phyloP scores from a whole-genome alignment of 495 filamentous ascomycete genomes.

The Beverwykella pulmonaria region DNA sequence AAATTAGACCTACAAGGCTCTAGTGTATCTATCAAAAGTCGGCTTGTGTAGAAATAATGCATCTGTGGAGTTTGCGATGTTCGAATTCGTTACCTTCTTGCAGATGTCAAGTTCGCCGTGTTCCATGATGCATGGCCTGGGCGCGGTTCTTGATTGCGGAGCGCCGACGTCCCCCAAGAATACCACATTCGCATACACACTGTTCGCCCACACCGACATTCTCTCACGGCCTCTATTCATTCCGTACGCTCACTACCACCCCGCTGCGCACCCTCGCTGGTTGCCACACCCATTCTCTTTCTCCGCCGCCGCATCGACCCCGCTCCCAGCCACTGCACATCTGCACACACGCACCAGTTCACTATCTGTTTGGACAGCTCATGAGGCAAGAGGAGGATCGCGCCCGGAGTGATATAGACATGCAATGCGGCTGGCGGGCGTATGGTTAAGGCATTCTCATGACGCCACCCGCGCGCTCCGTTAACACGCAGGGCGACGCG shows the following conservation, averaged over 20 bases:
- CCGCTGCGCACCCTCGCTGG: slow-evolving; percentile 7
- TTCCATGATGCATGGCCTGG: slow-evolving; percentile 7
- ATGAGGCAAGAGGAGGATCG: slow-evolving; percentile 29
- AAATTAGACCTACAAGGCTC: background rate
- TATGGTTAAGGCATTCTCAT: slow-evolving; percentile 42
- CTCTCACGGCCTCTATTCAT: slow-evolving; percentile 9
- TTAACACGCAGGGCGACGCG: slow-evolving; percentile 37
- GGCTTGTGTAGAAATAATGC: background rate
- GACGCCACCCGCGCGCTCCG: slow-evolving; percentile 41
- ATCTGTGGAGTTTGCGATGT: background rate
- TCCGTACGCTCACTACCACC: slow-evolving; percentile 25
- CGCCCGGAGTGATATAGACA: slow-evolving; percentile 25
- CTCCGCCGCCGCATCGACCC: slow-evolving; percentile 12
- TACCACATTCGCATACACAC: background rate
- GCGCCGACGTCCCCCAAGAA: slow-evolving; percentile 2
- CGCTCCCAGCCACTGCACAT: slow-evolving; percentile 17
- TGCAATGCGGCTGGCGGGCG: slow-evolving; percentile 38
- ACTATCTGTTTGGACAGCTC: slow-evolving; percentile 6
- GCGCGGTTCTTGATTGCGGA: background rate
- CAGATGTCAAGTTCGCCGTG: background rate
- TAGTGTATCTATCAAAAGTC: background rate
- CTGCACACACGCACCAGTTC: background rate
- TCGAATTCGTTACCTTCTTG: background rate
- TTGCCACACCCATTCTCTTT: slow-evolving; percentile 8
- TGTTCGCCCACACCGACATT: background rate